phyloP scores from a whole-genome alignment of 192 early-diverging fungal genomes.

The Backusella tarrabulga region DNA sequence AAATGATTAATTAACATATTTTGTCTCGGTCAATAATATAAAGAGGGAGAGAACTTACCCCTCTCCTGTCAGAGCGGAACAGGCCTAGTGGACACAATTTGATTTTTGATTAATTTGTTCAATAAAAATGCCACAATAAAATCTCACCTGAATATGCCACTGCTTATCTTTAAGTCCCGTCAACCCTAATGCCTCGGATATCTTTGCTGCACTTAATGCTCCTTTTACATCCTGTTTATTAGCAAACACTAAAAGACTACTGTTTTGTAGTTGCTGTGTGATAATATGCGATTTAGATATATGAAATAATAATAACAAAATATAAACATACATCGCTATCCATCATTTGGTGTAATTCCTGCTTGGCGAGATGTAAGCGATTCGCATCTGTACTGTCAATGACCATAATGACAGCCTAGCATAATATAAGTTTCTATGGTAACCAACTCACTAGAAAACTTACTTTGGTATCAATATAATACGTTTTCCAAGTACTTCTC shows the following conservation, averaged over 20 bases:
- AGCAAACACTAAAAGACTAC: slow-evolving; percentile 62
- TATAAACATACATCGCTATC: slow-evolving; percentile 52
- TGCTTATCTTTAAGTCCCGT: slow-evolving; percentile 60
- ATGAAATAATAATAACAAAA: neutral
- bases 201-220: slow-evolving; percentile 58
- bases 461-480: slow-evolving; percentile 62
- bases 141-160: slow-evolving; percentile 67
- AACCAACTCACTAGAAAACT: neutral
- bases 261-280: slow-evolving; percentile 51
- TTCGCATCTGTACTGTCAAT: slow-evolving; percentile 68
- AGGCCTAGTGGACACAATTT: slow-evolving; percentile 38
- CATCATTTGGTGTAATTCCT: slow-evolving; percentile 68
- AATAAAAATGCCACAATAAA: neutral
- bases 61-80: slow-evolving; percentile 65
- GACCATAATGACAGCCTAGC: slow-evolving; percentile 68
- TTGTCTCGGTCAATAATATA: neutral
- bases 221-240: slow-evolving; percentile 72
- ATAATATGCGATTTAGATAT: neutral
- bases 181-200: slow-evolving; percentile 60
- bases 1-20: neutral
- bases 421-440: neutral
- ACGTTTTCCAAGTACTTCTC: slow-evolving; percentile 64
- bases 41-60: slow-evolving; percentile 44
- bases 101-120: neutral
- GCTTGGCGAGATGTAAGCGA: slow-evolving; percentile 58